A percentile compares a stretch with the other conserved stretches of the same genome.
These are phyloP conservation scores for Colletotrichum lindemuthianum DNA, from an alignment of 2,329 filamentous ascomycete genomes.

Conservation along the genomic window DNA sequence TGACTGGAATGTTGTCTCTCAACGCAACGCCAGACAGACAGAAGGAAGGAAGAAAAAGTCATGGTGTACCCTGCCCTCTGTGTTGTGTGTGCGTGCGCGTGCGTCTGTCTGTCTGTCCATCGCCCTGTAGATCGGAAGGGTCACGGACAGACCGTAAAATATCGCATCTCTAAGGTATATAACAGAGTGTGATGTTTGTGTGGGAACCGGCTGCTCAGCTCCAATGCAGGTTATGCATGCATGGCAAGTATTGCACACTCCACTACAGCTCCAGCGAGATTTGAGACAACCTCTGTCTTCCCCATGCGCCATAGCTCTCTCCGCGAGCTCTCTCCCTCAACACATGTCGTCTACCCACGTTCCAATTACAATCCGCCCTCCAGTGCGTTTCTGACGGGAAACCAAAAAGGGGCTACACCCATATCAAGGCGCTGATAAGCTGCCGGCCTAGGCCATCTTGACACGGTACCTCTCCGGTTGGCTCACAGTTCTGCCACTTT, in stretches of 20 bases:
- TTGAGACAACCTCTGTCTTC: conserved; percentile 3
- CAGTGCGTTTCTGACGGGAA: conserved; percentile 7
- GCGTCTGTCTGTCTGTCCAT: conserved; percentile 4
- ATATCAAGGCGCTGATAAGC: not conserved
- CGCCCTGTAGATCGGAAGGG: conserved; percentile 20
- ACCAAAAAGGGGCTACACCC: conserved; percentile 11
- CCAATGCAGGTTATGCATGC: conserved; percentile 13
- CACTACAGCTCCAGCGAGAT: conserved; percentile 14
- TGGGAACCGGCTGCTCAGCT: not conserved
- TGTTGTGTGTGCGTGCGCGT: not conserved
- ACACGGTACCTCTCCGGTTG: conserved; percentile 18
- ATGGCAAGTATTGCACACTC: conserved; percentile 1
- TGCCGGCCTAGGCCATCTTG: conserved; percentile 5
- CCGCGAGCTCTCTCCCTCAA: not conserved
- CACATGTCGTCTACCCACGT: conserved; percentile 17
- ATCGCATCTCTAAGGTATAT: conserved; percentile 13
- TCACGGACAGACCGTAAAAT: conserved; percentile 3
- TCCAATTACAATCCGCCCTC: conserved; percentile 33
- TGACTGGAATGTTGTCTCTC: conserved; percentile 36
- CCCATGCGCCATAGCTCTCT: not conserved
- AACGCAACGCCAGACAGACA: conserved; percentile 31
- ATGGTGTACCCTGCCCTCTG: not conserved
- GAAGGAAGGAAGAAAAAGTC: not conserved
- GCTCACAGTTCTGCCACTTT: conserved; percentile 31
- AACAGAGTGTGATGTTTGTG: conserved; percentile 15